Percentiles rank a stretch among this genome's conserved stretches.
Conservation (phyloP, 2,329 filamentous ascomycete genomes). For the Lachnellula arida region DNA sequence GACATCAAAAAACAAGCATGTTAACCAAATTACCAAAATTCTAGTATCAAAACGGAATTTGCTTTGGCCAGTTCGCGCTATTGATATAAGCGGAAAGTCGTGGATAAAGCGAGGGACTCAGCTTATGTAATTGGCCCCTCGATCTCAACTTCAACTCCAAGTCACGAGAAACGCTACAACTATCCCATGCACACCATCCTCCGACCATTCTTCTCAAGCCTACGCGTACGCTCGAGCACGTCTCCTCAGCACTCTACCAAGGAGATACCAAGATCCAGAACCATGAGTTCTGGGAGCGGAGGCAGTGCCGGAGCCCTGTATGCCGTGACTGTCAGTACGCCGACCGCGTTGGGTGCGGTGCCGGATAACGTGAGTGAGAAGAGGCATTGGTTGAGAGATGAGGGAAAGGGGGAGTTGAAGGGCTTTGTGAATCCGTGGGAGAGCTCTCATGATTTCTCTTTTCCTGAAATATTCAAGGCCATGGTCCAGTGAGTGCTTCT, state of each 20-base stretch:
- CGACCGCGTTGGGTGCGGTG: too few species aligned
- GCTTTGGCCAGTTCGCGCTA: too few species aligned
- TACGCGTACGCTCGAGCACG: background rate
- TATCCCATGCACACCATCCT: background rate
- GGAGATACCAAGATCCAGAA: background rate
- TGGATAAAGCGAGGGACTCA: background rate
- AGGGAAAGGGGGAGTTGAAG: too few species aligned
- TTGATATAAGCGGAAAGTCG: background rate
- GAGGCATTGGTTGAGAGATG: background rate
- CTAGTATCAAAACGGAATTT: too few species aligned
- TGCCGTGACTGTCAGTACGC: background rate
- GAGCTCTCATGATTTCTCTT: too few species aligned
- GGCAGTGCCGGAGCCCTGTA: background rate
- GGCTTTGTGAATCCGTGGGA: too few species aligned
- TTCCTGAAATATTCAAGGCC: too few species aligned
- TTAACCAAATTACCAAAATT: too few species aligned
- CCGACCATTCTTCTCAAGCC: background rate
- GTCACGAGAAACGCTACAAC: background rate
- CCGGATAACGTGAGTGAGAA: too few species aligned
- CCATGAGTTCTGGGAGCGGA: background rate
- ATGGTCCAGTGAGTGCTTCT: too few species aligned
- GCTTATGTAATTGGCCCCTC: background rate
- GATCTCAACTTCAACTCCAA: background rate
- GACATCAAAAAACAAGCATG: too few species aligned
- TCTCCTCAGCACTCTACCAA: background rate